These are phyloP conservation scores for Akanthomyces muscarius DNA, from an alignment of 2,329 filamentous ascomycete species.

Conservation along the genomic window DNA sequence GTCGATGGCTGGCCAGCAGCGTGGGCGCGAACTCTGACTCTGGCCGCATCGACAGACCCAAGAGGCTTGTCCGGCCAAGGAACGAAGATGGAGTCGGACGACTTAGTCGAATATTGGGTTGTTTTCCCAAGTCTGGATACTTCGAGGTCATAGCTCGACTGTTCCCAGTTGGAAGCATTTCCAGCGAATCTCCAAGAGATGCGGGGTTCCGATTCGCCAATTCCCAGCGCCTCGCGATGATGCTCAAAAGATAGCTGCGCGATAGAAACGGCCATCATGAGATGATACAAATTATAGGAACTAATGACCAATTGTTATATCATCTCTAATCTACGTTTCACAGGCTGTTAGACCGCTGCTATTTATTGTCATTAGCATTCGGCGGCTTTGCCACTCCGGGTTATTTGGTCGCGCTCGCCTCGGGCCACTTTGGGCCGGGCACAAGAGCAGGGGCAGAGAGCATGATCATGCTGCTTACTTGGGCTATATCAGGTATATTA, in stretches of 20 bases:
- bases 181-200: slow-evolving; percentile 45
- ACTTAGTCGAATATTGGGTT: background rate
- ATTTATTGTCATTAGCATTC: background rate
- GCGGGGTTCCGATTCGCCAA: slow-evolving; percentile 39
- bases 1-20: background rate
- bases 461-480: background rate
- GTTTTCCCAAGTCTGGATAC: slow-evolving; percentile 26
- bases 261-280: slow-evolving; percentile 36
- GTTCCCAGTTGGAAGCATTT: slow-evolving; percentile 37
- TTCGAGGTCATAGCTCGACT: slow-evolving; percentile 42
- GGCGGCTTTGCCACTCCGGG: background rate
- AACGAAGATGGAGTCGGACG: background rate
- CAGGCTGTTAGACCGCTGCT: background rate
- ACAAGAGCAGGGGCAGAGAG: background rate
- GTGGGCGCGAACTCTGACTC: background rate
- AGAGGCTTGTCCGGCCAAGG: background rate
- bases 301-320: no score
- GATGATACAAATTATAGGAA: background rate
- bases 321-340: no score
- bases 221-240: slow-evolving; percentile 38
- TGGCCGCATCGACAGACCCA: background rate
- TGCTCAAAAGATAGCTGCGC: slow-evolving; percentile 40
- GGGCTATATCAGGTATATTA: background rate
- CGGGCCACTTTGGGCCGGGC: background rate
- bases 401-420: background rate